A percentile compares a stretch with the other conserved stretches of the same genome.
Evolutionary conservation across 2,329 filamentous ascomycete species (phyloP).

Genomic region (Epichloe uncinata): DNA sequence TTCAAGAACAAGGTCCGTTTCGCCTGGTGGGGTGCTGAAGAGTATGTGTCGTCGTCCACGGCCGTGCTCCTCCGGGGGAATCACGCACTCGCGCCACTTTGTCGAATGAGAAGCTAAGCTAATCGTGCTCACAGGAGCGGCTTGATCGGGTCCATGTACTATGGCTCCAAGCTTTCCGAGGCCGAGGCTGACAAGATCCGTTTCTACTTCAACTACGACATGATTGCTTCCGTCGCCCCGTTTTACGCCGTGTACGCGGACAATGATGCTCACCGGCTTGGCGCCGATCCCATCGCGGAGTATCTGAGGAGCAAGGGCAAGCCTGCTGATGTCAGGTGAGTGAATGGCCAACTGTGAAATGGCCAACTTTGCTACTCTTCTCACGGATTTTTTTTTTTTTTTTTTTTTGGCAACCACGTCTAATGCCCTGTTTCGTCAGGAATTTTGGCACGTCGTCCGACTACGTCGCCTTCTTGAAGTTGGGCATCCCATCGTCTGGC

Average conservation of each 20-base stretch:
- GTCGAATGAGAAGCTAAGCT: no score
- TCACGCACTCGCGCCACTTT: no score
- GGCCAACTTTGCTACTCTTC: no score
- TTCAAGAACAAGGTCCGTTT: conserved; percentile 27
- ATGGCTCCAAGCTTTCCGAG: conserved; percentile 21
- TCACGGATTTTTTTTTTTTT: no score
- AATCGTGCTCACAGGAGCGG: conserved; percentile 17
- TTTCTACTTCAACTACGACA: conserved; percentile 60
- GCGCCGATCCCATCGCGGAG: conserved; percentile 18
- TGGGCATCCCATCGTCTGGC: conserved; percentile 24
- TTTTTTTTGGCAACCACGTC: neutral
- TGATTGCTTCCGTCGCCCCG: conserved; percentile 42
- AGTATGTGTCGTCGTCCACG: conserved; percentile 15
- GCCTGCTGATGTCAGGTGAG: conserved; percentile 15
- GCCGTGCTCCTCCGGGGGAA: no score
- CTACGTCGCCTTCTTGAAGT: conserved; percentile 24
- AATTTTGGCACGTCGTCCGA: conserved; percentile 23
- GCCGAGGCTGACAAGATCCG: conserved; percentile 40
- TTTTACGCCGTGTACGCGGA: conserved; percentile 26
- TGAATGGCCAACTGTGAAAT: no score
- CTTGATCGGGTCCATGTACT: conserved; percentile 30
- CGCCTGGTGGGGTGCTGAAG: conserved; percentile 27
- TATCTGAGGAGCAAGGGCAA: conserved; percentile 17
- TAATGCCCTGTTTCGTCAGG: conserved; percentile 2
- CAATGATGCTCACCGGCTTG: conserved; percentile 23